Evolutionary conservation across 768 basidiomycete genomes (phyloP), one percentile per base, ranked within the genome.

Genomic region (Amanita fuliginea): DNA sequence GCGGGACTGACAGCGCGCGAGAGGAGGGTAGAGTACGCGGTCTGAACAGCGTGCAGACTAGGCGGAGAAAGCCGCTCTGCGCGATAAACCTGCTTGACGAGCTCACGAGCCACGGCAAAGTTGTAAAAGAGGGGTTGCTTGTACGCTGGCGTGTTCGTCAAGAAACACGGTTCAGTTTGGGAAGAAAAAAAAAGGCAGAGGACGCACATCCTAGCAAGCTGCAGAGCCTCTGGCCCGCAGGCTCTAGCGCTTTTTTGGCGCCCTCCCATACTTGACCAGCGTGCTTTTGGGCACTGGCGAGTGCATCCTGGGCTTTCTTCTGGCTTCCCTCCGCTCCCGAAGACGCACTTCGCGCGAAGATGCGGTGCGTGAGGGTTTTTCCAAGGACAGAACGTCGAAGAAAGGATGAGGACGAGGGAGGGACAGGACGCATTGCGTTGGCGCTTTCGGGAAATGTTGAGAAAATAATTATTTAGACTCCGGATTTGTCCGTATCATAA

Each of bases 121-220:
- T 92, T 91, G 73, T 91, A 92, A 24, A 77, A 52, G 32, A 92
- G 60, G 4, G 89, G 88, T 59, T 86, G 74, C 53, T 80, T 79
- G 70, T 90, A 89, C 8, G 80, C 90, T 67, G 22, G 16, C n/a
- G 48, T 22, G 53, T 46, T 49, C 42, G 44, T 40, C 6, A 22
- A 11, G 22, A 22, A 42, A 49, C 18, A 14, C 10, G 34, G 30
- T 11, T 30, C 39, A 28, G 16, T 22, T 21, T 35, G n/a, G 42
- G 43, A 24, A 13, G 42, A 36, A 42, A 26, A 19, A 41, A 35
- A 46, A 13, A 5, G 24, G 1, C 1, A 8, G 28, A 44, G 9
- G 6, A 60, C 66, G 44, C 47, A 73, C 70, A 64, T 41, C 70
- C 70, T n/a, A 88, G 75, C 55, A 80, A 53, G 42, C 71, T 70